These are phyloP conservation scores for Candida pini DNA, from an alignment of 805 yeast species.

Conservation along the genomic window DNA sequence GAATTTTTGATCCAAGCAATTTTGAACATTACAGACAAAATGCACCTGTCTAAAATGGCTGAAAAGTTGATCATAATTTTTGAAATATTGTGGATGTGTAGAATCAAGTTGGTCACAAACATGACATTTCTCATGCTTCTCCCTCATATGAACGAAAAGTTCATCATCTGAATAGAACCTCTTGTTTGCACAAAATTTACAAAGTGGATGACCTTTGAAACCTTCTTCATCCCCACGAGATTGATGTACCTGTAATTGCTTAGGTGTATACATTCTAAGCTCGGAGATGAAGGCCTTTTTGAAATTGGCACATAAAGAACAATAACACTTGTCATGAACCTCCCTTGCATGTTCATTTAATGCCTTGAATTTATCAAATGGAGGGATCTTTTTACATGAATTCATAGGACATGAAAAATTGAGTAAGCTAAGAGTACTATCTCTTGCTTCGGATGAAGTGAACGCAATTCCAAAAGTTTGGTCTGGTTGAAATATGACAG, in stretches of 20 bases:
- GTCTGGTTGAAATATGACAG: constrained; percentile 20
- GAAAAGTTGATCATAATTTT: constrained; percentile 67
- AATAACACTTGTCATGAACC: constrained; percentile 59
- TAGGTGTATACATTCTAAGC: constrained; percentile 52
- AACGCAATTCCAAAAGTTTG: constrained; percentile 53
- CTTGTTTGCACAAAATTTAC: constrained; percentile 70
- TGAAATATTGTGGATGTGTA: constrained; percentile 65
- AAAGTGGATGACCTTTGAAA: constrained; percentile 83
- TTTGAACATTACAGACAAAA: constrained; percentile 67
- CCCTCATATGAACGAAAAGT: constrained; percentile 72
- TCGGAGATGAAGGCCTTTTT: constrained; percentile 77
- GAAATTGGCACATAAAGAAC: constrained; percentile 72
- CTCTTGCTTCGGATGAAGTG: constrained; percentile 44
- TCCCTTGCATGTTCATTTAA: constrained; percentile 59
- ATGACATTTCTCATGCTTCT: constrained; percentile 81
- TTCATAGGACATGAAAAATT: constrained; percentile 49
- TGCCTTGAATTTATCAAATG: constrained; percentile 46
- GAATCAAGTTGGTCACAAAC: constrained; percentile 73
- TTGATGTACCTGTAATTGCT: constrained; percentile 66
- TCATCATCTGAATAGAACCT: constrained; percentile 89
- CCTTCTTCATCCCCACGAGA: constrained; percentile 70
- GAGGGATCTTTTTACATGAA: constrained; percentile 18
- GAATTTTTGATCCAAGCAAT: constrained; percentile 83
- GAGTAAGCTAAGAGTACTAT: constrained; percentile 46
- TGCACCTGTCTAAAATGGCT: constrained; percentile 72